Conservation (phyloP, 805 yeast species). For the Wickerhamomyces queroliae region DNA sequence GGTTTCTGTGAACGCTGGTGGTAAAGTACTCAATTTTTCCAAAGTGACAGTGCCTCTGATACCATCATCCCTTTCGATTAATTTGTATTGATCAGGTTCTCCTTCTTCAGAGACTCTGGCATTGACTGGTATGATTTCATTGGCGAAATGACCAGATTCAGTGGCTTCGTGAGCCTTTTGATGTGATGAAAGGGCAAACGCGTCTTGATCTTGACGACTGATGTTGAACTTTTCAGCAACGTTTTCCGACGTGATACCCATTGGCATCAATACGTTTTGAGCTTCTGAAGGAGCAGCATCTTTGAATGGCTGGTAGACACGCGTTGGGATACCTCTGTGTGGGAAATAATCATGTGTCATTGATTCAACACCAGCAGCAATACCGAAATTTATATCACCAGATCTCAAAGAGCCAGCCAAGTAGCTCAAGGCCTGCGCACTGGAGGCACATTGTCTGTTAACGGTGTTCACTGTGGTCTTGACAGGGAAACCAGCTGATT, state of each 20-base stretch:
- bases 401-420: constrained; percentile 73
- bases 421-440: constrained; percentile 81
- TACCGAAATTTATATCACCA: constrained; percentile 84
- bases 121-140: constrained; percentile 77
- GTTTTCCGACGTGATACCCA: constrained; percentile 92
- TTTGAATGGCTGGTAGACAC: constrained; percentile 24
- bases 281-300: constrained; percentile 38
- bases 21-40: constrained; percentile 59
- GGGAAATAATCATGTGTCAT: constrained; percentile 83
- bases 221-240: constrained; percentile 62
- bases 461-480: constrained; percentile 69
- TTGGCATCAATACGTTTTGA: constrained; percentile 75
- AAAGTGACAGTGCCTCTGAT: constrained; percentile 80
- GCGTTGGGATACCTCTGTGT: constrained; percentile 52
- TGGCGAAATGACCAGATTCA: constrained; percentile 60
- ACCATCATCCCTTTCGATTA: constrained; percentile 61
- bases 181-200: constrained; percentile 77
- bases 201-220: constrained; percentile 68
- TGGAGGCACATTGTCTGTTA: constrained; percentile 90
- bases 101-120: constrained; percentile 46
- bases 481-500: constrained; percentile 83
- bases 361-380: constrained; percentile 87
- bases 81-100: constrained; percentile 48
- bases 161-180: constrained; percentile 78
- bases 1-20: constrained; percentile 71